Evolutionary conservation across 179 eudicot species (phyloP).

Genomic region (Dionaea muscipula): DNA sequence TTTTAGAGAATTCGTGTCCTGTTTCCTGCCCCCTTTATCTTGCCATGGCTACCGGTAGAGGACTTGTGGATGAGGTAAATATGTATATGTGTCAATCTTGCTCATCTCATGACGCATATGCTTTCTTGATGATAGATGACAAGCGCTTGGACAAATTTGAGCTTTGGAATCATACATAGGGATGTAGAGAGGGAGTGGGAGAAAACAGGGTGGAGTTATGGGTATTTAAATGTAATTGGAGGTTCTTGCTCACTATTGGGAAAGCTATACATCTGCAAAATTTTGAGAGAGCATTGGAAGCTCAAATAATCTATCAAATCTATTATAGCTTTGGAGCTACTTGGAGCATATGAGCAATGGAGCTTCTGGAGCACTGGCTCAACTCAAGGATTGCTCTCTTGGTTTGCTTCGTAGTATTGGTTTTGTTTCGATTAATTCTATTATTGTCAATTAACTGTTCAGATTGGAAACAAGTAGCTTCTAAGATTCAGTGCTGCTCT

Average conservation of each 20-base stretch:
- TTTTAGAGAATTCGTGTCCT: neutral
- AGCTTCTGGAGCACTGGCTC: constrained; percentile 87
- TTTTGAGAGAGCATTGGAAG: constrained; percentile 56
- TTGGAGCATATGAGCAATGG: constrained; percentile 73
- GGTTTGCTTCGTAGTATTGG: constrained; percentile 71
- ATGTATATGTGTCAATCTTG: constrained; percentile 32
- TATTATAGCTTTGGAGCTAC: constrained; percentile 75
- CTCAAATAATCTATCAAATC: constrained; percentile 45
- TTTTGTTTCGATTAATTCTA: constrained; percentile 27
- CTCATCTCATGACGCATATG: constrained; percentile 62
- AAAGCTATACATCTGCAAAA: constrained; percentile 59
- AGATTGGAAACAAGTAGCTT: constrained; percentile 12
- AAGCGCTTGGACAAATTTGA: constrained; percentile 92
- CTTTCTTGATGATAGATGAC: constrained; percentile 96
- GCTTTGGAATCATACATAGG: constrained; percentile 95
- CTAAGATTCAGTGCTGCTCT: constrained; percentile 9
- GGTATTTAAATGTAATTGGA: constrained; percentile 51
- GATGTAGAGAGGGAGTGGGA: constrained; percentile 78
- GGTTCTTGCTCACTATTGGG: constrained; percentile 51
- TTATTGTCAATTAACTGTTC: constrained; percentile 25
- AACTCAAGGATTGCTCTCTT: constrained; percentile 83
- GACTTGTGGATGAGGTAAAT: constrained; percentile 35
- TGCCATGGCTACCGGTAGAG: neutral
- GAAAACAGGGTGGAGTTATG: constrained; percentile 67
- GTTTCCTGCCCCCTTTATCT: neutral